These are phyloP conservation scores for Leptomonas pyrrhocoris DNA, from an alignment of 208 protist genomes.

Conservation along the genomic window DNA sequence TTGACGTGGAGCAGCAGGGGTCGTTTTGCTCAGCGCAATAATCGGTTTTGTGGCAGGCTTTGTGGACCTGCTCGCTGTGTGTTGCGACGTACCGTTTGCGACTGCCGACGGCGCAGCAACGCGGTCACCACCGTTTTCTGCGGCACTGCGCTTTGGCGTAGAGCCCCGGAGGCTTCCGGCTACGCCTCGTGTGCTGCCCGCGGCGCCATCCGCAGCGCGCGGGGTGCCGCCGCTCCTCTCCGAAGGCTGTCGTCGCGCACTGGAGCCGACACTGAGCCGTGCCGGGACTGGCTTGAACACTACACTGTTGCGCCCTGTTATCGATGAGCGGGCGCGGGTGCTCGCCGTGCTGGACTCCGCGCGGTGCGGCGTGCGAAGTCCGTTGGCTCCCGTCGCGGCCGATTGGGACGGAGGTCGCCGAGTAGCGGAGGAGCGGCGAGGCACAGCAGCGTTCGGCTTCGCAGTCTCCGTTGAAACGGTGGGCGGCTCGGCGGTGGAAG, in stretches of 20 bases:
- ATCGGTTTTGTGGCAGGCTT: constrained; percentile 9
- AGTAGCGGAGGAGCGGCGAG: constrained; percentile 1
- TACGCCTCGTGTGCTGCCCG: background rate
- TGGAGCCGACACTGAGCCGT: constrained; percentile 6
- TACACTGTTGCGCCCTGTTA: background rate
- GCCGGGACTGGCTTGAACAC: constrained; percentile 15
- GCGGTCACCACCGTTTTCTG: background rate
- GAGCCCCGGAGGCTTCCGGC: background rate
- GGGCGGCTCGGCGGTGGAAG: background rate
- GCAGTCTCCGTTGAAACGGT: background rate
- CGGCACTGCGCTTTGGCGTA: background rate
- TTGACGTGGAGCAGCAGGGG: background rate
- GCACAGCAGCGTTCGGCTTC: background rate
- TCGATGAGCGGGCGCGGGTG: constrained; percentile 1
- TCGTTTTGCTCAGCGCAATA: background rate
- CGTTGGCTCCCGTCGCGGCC: background rate
- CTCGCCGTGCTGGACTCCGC: background rate
- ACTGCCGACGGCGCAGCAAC: background rate
- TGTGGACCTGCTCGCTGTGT: background rate
- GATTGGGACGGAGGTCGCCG: background rate
- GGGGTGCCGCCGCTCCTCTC: constrained; percentile 1
- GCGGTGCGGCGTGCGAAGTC: background rate
- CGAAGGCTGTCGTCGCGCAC: background rate
- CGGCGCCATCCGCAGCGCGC: background rate
- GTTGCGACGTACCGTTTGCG: background rate